These are phyloP conservation scores for Zasmidium cellare DNA, from an alignment of 2,329 filamentous ascomycete species.

Conservation along the genomic window DNA sequence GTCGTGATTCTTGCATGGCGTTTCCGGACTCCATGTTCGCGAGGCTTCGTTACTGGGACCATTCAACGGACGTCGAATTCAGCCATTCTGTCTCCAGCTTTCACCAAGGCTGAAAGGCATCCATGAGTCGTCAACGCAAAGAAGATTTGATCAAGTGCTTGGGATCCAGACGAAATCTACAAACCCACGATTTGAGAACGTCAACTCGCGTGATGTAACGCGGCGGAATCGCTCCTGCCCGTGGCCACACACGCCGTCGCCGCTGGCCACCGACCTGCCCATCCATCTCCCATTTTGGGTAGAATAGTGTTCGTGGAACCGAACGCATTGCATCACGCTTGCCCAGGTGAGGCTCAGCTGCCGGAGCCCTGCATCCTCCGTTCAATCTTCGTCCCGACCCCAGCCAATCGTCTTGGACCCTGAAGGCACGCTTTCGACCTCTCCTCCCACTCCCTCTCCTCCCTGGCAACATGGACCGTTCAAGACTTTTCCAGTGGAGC, in stretches of 20 bases:
- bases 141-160: no score
- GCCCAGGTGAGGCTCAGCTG: neutral
- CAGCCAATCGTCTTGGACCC: neutral
- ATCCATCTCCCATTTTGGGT: neutral
- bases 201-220: neutral
- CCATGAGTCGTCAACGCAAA: no score
- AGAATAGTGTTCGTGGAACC: neutral
- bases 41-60: no score
- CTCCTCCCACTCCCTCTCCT: neutral
- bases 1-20: neutral
- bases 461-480: neutral
- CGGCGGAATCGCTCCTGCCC: neutral
- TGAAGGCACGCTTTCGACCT: neutral
- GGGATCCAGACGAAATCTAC: neutral
- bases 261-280: neutral
- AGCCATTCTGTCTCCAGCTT: no score
- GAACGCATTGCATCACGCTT: neutral
- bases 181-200: neutral
- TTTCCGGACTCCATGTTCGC: neutral
- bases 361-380: neutral
- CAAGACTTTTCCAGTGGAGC: constrained; percentile 2
- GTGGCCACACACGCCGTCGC: neutral
- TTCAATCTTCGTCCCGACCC: no score
- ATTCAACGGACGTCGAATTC: no score
- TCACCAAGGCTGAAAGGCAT: no score